Evolutionary conservation across 768 basidiomycete species (phyloP).

Genomic region (Boletus subcaerulescens): DNA sequence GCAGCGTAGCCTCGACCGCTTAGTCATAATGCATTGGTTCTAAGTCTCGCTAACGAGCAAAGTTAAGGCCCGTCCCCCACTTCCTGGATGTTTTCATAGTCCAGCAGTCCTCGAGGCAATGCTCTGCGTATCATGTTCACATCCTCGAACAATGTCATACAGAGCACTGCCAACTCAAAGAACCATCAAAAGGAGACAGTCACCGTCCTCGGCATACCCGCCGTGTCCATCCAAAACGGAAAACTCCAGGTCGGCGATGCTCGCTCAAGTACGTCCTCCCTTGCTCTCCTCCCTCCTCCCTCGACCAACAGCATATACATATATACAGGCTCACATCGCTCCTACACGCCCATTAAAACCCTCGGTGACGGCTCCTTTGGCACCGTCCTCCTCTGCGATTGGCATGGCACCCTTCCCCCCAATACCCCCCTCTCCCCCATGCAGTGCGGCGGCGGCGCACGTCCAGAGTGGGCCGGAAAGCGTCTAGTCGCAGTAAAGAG

Average conservation of each 20-base stretch:
- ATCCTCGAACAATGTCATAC: slow-evolving; percentile 30
- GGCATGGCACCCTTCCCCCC: slow-evolving; percentile 93
- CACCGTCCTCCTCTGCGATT: slow-evolving; percentile 98
- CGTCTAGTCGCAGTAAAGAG: slow-evolving; percentile 94
- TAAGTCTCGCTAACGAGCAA: not conserved
- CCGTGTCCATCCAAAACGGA: slow-evolving; percentile 68
- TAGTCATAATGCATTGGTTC: slow-evolving; percentile 10
- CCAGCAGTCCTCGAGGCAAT: slow-evolving; percentile 28
- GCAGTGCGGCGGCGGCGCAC: slow-evolving; percentile 90
- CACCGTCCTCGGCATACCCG: slow-evolving; percentile 69
- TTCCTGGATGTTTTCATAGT: slow-evolving; percentile 21
- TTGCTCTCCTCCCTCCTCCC: not conserved
- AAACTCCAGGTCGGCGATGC: slow-evolving; percentile 71
- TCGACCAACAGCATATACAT: slow-evolving; percentile 7
- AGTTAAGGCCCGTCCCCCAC: not conserved
- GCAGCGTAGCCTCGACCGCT: slow-evolving; percentile 12
- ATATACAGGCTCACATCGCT: slow-evolving; percentile 70
- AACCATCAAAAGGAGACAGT: slow-evolving; percentile 52
- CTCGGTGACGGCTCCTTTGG: slow-evolving; percentile 99
- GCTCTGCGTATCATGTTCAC: slow-evolving; percentile 35
- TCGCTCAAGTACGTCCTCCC: slow-evolving; percentile 56
- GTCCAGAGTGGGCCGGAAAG: slow-evolving; percentile 93
- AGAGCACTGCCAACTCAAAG: slow-evolving; percentile 26
- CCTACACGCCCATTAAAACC: slow-evolving; percentile 93
- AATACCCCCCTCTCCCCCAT: slow-evolving; percentile 90